Evolutionary conservation across 352 stramenopile species (phyloP).

Genomic region (Phytophthora podocarpi): DNA sequence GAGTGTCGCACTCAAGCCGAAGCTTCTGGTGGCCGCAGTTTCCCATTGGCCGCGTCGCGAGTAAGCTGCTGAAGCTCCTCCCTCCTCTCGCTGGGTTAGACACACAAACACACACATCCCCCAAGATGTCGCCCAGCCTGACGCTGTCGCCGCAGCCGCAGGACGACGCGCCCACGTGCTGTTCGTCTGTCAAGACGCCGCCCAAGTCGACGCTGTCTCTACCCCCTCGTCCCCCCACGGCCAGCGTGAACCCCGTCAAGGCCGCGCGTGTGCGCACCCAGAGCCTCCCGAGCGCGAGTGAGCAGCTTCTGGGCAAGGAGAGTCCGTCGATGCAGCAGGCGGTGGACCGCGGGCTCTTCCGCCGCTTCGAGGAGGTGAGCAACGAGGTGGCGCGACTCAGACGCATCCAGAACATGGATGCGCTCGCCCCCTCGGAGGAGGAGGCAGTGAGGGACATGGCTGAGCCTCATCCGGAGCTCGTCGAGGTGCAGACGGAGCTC

Average conservation of each 20-base stretch:
- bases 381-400: constrained; percentile 47
- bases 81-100: background rate
- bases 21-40: constrained; percentile 5
- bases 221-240: constrained; percentile 11
- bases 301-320: constrained; percentile 10
- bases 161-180: constrained; percentile 3
- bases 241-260: constrained; percentile 22
- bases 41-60: constrained; percentile 17
- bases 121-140: constrained; percentile 27
- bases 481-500: constrained; percentile 47
- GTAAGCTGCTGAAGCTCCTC: background rate
- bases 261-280: constrained; percentile 31
- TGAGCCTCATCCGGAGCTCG: constrained; percentile 41
- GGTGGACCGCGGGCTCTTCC: constrained; percentile 65
- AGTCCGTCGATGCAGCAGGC: constrained; percentile 31
- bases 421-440: constrained; percentile 3
- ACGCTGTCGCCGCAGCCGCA: constrained; percentile 30
- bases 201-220: constrained; percentile 9
- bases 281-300: constrained; percentile 26
- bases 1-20: constrained; percentile 16
- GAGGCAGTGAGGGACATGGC: constrained; percentile 10
- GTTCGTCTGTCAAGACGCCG: constrained; percentile 16
- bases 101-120: background rate
- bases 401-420: constrained; percentile 44
- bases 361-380: constrained; percentile 60